Evolutionary conservation across 169 alveolate genomes (phyloP), one percentile per base, ranked within the genome.

Genomic region (Besnoitia besnoiti): DNA sequence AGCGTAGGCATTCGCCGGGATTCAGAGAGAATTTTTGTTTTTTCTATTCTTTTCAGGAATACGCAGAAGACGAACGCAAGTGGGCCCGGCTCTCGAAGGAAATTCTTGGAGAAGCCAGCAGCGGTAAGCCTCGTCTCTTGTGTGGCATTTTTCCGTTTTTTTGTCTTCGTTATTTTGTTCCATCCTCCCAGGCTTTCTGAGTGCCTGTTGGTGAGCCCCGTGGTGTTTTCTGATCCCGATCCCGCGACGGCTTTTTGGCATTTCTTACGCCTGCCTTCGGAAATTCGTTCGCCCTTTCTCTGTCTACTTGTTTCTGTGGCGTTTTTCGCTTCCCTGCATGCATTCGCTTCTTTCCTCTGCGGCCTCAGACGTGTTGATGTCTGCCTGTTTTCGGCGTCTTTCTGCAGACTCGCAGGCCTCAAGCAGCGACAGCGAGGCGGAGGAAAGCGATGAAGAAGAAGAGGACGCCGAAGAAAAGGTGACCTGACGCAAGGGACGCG

Each of bases 101-200:
- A 90, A 75, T 90, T 27, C 93, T 90, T n/a, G 93, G 93, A n/a
- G 93, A 90, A 77, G 89, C 14, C 7, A 47, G 51, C 47, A 55
- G 59, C 62, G 82, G 82, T 85, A 39, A 85, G 47, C 4, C 55
- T 50, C 19, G 62, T 19, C 19, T 10, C 30, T 50, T 50, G 10
- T 50, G 62, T 50, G 10, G 30, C 19, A 14, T 50, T 50, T 50
- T 50, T 50, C 30, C 62, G 19, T 50, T 10, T 19, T 10, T 50
- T 19, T 50, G 62, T 50, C 62, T 50, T 19, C 80, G 14, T 24
- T 35, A 12, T 24, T 35, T 67, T 19, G 42, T 67, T 24, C 80
- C 39, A 35, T 35, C n/a, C n/a, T n/a, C n/a, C n/a, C n/a, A n/a
- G n/a, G n/a, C n/a, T n/a, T n/a, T n/a, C n/a, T n/a, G n/a, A n/a